phyloP scores from a whole-genome alignment of 257 asterid genomes.

The Henckelia pumila region DNA sequence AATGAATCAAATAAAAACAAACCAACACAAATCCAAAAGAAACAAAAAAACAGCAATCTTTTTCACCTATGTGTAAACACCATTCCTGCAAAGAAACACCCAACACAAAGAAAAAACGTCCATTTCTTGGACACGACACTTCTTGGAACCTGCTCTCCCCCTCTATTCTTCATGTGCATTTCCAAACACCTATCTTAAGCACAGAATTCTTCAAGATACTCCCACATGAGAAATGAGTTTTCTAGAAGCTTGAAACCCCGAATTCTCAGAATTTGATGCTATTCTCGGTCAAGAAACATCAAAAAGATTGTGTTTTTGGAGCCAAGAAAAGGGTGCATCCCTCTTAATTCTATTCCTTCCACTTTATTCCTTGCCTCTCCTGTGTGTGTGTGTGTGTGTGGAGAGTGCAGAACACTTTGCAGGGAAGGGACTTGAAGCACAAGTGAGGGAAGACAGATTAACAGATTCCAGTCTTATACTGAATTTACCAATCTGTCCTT shows the following conservation, averaged over 20 bases:
- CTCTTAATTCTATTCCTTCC: conserved; percentile 36
- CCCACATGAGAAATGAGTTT: conserved; percentile 29
- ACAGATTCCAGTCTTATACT: conserved; percentile 34
- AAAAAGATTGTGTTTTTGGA: neutral
- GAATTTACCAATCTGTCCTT: conserved; percentile 65
- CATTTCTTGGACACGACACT: conserved; percentile 54
- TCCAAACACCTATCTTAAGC: conserved; percentile 13
- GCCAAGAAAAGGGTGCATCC: conserved; percentile 4
- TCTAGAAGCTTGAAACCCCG: conserved; percentile 22
- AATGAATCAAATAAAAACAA: neutral
- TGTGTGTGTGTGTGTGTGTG: conserved; percentile 12
- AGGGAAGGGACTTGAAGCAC: conserved; percentile 78
- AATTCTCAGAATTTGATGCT: conserved; percentile 26
- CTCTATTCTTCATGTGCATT: conserved; percentile 63
- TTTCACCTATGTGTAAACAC: conserved; percentile 76
- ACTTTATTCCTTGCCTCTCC: conserved; percentile 47
- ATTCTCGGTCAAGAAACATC: conserved; percentile 25
- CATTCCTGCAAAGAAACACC: conserved; percentile 72
- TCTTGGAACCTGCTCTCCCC: conserved; percentile 57
- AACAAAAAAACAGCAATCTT: neutral
- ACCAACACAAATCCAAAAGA: neutral
- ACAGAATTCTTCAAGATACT: conserved; percentile 26
- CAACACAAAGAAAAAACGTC: conserved; percentile 76
- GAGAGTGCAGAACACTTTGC: conserved; percentile 60
- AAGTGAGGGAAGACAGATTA: conserved; percentile 69